Percentiles rank a stretch among this genome's conserved stretches.
These are phyloP conservation scores for Xylaria scruposa DNA, from an alignment of 495 filamentous ascomycete genomes.

Conservation along the genomic window DNA sequence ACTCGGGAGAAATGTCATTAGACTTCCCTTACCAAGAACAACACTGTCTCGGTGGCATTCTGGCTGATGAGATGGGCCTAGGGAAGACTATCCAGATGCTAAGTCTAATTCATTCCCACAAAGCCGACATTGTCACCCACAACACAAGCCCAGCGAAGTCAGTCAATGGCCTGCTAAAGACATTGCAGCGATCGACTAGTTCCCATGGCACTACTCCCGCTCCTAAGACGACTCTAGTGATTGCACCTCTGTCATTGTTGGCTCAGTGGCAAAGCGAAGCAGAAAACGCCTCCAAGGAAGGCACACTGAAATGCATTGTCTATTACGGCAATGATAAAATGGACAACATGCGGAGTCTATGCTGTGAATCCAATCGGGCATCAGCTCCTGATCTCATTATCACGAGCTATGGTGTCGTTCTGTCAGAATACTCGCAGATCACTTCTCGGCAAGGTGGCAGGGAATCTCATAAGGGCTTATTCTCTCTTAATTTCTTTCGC, in stretches of 20 bases:
- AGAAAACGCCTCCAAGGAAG: slow-evolving; percentile 80
- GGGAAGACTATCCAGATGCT: slow-evolving; percentile 99
- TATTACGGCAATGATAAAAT: slow-evolving; percentile 92
- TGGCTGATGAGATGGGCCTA: slow-evolving; percentile 91
- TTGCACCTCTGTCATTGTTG: slow-evolving; percentile 92
- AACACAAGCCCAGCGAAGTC: slow-evolving; percentile 39
- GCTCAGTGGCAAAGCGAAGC: slow-evolving; percentile 97
- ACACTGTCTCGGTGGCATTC: slow-evolving; percentile 89
- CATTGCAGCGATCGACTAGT: slow-evolving; percentile 64
- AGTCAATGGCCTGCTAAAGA: slow-evolving; percentile 34
- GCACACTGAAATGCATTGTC: slow-evolving; percentile 80
- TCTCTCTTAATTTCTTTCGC: slow-evolving; percentile 91
- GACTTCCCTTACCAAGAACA: slow-evolving; percentile 93
- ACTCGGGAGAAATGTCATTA: slow-evolving; percentile 92
- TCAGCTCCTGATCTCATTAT: slow-evolving; percentile 88
- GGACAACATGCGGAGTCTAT: slow-evolving; percentile 75
- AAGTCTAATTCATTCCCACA: slow-evolving; percentile 85
- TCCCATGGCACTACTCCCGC: slow-evolving; percentile 65
- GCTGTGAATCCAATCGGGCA: slow-evolving; percentile 72
- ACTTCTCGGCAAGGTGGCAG: slow-evolving; percentile 61
- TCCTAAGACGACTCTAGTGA: slow-evolving; percentile 89
- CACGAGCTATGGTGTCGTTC: slow-evolving; percentile 91
- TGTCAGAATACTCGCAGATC: slow-evolving; percentile 86
- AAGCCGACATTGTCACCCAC: slow-evolving; percentile 59
- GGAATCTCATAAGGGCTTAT: slow-evolving; percentile 72